Conservation (phyloP, 176 grass and related monocot species). For the Zea luxurians region DNA sequence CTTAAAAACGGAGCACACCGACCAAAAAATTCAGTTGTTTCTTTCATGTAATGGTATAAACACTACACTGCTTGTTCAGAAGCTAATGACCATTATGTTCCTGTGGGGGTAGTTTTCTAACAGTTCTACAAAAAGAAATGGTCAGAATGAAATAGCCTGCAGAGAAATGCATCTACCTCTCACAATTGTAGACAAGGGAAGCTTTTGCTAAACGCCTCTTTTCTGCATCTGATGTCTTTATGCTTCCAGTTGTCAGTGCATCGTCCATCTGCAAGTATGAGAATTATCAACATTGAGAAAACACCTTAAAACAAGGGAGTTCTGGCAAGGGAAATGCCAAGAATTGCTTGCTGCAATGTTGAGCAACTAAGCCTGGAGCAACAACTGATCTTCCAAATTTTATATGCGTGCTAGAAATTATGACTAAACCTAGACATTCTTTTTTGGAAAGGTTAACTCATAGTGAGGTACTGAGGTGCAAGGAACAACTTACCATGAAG, state of each 20-base stretch:
- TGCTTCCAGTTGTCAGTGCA: slow-evolving; percentile 93
- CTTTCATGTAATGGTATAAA: not conserved
- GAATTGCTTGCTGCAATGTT: not conserved
- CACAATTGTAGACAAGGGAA: slow-evolving; percentile 98
- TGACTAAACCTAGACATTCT: not conserved
- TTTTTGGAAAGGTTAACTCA: slow-evolving; percentile 1
- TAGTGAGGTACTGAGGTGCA: not conserved
- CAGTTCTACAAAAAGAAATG: not conserved
- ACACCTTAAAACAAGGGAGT: not conserved
- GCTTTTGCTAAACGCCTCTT: slow-evolving; percentile 87
- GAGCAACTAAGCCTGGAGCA: not conserved
- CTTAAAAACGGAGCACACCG: not conserved
- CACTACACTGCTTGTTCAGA: not conserved
- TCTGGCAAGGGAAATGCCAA: slow-evolving; percentile 10
- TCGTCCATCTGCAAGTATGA: slow-evolving; percentile 83
- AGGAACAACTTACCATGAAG: slow-evolving; percentile 83
- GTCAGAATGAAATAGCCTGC: not conserved
- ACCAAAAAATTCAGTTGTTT: not conserved
- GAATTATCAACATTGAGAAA: slow-evolving; percentile 3
- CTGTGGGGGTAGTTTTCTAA: not conserved
- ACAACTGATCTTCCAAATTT: slow-evolving; percentile 7
- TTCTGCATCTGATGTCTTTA: slow-evolving; percentile 80
- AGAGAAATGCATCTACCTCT: slow-evolving; percentile 69
- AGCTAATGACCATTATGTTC: not conserved
- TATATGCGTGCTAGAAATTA: not conserved